Evolutionary conservation across 345 rosid genomes (phyloP).

Genomic region (Bruguiera sexangula): DNA sequence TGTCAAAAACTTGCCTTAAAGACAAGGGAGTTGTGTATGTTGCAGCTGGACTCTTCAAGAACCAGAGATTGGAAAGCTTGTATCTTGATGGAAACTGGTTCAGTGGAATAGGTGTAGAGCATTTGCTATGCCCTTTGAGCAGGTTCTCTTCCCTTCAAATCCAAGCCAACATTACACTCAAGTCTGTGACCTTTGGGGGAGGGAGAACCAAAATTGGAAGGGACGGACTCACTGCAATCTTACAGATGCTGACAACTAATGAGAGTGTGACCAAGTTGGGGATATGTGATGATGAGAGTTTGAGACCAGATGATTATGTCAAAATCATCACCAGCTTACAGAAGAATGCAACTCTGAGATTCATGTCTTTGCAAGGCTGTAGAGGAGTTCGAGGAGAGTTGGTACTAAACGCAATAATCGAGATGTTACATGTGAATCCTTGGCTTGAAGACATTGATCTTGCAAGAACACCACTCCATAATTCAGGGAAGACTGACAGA

Average conservation of each 20-base stretch:
- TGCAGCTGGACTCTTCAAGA: conserved; percentile 91
- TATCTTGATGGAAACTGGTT: conserved; percentile 79
- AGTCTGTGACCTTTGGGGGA: conserved; percentile 67
- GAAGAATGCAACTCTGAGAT: conserved; percentile 69
- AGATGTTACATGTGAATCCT: conserved; percentile 80
- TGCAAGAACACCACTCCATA: conserved; percentile 68
- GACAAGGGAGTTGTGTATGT: conserved; percentile 81
- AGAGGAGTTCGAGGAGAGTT: conserved; percentile 75
- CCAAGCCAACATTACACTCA: conserved; percentile 81
- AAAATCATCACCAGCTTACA: conserved; percentile 65
- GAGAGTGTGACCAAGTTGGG: conserved; percentile 63
- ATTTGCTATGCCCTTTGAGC: conserved; percentile 83
- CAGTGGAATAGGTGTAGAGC: conserved; percentile 67
- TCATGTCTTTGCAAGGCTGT: conserved; percentile 79
- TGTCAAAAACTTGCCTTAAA: conserved; percentile 74
- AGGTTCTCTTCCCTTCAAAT: conserved; percentile 81
- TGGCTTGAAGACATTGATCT: conserved; percentile 85
- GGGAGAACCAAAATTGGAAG: conserved; percentile 65
- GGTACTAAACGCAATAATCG: conserved; percentile 60
- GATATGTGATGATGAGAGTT: conserved; percentile 62
- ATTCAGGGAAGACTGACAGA: conserved; percentile 61
- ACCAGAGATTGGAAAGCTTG: conserved; percentile 61
- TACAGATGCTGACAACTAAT: conserved; percentile 70
- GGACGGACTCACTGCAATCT: conserved; percentile 72
- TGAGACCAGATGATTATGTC: conserved; percentile 72